A percentile compares a stretch with the other conserved stretches of the same genome.
Evolutionary conservation across 441 rosid genomes (phyloP).

Genomic region (Francoa sonchifolia): DNA sequence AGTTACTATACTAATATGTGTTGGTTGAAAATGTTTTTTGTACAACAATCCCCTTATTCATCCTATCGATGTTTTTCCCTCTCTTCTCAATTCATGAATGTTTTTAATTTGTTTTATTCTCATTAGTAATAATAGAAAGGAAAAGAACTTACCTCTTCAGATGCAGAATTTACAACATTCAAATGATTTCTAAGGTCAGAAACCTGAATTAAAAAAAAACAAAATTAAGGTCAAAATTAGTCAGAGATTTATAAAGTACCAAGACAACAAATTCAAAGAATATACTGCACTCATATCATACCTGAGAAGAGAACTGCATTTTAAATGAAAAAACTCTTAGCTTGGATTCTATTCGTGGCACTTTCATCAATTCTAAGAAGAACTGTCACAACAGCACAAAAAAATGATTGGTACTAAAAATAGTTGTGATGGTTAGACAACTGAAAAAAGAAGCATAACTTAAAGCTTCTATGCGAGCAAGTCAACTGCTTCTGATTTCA

Average conservation of each 20-base stretch:
- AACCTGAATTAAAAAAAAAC: constrained; percentile 30
- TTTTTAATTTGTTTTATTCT: no score
- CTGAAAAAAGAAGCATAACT: background rate
- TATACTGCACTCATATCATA: constrained; percentile 19
- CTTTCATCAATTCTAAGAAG: constrained; percentile 81
- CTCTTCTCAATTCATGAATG: no score
- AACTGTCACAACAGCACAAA: constrained; percentile 40
- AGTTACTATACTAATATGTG: no score
- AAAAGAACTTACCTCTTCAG: constrained; percentile 55
- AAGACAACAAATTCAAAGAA: no score
- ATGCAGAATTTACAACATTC: constrained; percentile 57
- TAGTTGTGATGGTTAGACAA: constrained; percentile 2
- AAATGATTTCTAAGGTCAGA: constrained; percentile 68
- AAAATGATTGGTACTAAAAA: constrained; percentile 9
- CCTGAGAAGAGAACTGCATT: constrained; percentile 80
- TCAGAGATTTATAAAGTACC: constrained; percentile 5
- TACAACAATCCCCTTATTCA: no score
- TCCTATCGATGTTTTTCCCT: no score
- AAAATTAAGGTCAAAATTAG: constrained; percentile 8
- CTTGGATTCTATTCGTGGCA: constrained; percentile 83
- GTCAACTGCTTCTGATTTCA: no score
- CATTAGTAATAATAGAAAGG: no score
- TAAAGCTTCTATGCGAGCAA: background rate
- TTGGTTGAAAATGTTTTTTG: no score
- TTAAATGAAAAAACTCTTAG: constrained; percentile 90